Evolutionary conservation across 176 grass and related monocot species (phyloP).

Genomic region (Hordeum vulgare): DNA sequence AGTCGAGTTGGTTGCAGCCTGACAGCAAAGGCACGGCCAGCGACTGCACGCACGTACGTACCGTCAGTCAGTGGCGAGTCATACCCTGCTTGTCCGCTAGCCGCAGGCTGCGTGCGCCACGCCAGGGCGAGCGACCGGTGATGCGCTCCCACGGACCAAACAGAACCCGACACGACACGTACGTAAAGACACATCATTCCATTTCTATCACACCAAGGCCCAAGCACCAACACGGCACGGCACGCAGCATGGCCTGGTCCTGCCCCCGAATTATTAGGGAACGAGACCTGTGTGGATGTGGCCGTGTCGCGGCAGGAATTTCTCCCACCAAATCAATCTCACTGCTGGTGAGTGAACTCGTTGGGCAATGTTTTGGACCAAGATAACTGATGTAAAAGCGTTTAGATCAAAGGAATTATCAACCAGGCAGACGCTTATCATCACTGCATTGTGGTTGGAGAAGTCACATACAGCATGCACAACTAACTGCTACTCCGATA

Average conservation of each 20-base stretch:
- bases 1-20: neutral
- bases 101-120: neutral
- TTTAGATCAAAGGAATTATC: too few species aligned
- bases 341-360: too few species aligned
- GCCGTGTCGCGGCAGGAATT: neutral
- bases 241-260: slow-evolving; percentile 10
- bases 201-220: neutral
- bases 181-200: neutral
- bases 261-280: neutral
- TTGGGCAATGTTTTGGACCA: neutral
- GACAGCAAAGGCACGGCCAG: slow-evolving; percentile 12
- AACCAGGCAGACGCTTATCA: too few species aligned
- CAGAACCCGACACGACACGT: neutral
- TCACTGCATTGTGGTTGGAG: neutral
- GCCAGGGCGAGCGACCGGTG: neutral
- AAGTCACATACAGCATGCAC: too few species aligned
- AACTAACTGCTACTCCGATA: neutral
- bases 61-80: neutral
- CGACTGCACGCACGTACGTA: neutral
- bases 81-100: slow-evolving; percentile 21
- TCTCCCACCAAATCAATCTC: neutral
- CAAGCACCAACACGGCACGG: neutral
- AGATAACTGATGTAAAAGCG: too few species aligned
- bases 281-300: neutral
- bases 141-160: slow-evolving; percentile 3